These are phyloP conservation scores for Aegilops sharonensis DNA, from an alignment of 176 grass and related monocot genomes.

Conservation along the genomic window DNA sequence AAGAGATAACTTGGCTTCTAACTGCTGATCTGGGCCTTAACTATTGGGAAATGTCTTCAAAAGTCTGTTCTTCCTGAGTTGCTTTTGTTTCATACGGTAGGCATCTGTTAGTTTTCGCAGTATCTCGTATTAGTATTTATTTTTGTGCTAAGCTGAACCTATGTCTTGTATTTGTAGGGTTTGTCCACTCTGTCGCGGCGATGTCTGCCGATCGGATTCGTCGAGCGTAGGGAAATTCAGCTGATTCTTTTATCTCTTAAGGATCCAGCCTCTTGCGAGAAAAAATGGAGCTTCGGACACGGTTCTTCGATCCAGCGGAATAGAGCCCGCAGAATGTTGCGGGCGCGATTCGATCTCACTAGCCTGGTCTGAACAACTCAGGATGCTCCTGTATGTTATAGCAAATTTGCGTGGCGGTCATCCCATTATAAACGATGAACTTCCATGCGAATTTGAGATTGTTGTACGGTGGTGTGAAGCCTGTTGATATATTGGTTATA, in stretches of 20 bases:
- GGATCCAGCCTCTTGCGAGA: constrained; percentile 26
- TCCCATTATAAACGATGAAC: constrained; percentile 45
- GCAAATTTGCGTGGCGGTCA: constrained; percentile 32
- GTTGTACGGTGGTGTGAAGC: constrained; percentile 34
- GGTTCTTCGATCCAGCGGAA: constrained; percentile 15
- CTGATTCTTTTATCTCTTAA: constrained; percentile 46
- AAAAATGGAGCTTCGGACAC: constrained; percentile 23
- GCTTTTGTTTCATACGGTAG: not conserved
- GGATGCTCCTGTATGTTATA: constrained; percentile 21
- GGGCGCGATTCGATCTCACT: not conserved
- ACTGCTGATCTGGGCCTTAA: not conserved
- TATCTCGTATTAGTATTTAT: not conserved
- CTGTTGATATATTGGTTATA: constrained; percentile 49
- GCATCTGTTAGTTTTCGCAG: not conserved
- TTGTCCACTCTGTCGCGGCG: constrained; percentile 90
- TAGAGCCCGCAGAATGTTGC: constrained; percentile 25
- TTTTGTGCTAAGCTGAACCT: constrained; percentile 21
- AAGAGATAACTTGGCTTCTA: not conserved
- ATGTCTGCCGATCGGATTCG: constrained; percentile 78
- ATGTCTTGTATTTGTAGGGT: constrained; percentile 51
- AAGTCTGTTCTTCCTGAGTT: constrained; percentile 9
- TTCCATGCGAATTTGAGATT: constrained; percentile 37
- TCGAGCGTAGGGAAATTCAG: constrained; percentile 43
- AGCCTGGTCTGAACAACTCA: constrained; percentile 3
- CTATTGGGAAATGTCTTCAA: not conserved